Conservation (phyloP, 1,139 yeast genomes). For the Suzukiozyma palmioleophila region DNA sequence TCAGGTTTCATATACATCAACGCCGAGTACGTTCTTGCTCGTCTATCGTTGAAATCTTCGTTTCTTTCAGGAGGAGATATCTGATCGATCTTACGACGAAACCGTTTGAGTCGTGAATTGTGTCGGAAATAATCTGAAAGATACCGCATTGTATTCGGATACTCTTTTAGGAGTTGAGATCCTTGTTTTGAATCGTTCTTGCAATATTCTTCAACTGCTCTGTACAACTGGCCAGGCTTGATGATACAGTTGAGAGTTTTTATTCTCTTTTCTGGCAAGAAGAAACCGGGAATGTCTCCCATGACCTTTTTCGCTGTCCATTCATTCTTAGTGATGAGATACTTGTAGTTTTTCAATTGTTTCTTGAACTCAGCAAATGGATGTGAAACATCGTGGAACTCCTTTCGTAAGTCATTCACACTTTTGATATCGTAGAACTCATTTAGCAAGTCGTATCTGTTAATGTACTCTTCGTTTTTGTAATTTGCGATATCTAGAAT, state of each 20-base stretch:
- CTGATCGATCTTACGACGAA: conserved; percentile 21
- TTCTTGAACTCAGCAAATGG: background rate
- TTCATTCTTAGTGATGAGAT: background rate
- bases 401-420: conserved; percentile 8
- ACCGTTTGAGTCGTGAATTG: conserved; percentile 15
- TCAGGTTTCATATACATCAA: conserved; percentile 4
- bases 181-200: conserved; percentile 14
- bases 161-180: conserved; percentile 26
- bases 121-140: conserved; percentile 18
- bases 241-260: conserved; percentile 17
- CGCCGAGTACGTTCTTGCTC: conserved; percentile 17
- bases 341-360: conserved; percentile 8
- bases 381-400: conserved; percentile 6
- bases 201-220: conserved; percentile 15
- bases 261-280: conserved; percentile 22
- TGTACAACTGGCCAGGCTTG: conserved; percentile 14
- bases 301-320: conserved; percentile 13
- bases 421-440: conserved; percentile 22
- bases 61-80: conserved; percentile 17
- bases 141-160: conserved; percentile 32
- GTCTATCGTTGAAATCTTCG: conserved; percentile 17
- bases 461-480: conserved; percentile 12
- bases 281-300: conserved; percentile 19
- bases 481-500: conserved; percentile 15
- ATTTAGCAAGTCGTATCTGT: conserved; percentile 22